A percentile compares a stretch with the other conserved stretches of the same genome.
Conservation (phyloP, 2,329 filamentous ascomycete genomes). For the Colletotrichum sp. region DNA sequence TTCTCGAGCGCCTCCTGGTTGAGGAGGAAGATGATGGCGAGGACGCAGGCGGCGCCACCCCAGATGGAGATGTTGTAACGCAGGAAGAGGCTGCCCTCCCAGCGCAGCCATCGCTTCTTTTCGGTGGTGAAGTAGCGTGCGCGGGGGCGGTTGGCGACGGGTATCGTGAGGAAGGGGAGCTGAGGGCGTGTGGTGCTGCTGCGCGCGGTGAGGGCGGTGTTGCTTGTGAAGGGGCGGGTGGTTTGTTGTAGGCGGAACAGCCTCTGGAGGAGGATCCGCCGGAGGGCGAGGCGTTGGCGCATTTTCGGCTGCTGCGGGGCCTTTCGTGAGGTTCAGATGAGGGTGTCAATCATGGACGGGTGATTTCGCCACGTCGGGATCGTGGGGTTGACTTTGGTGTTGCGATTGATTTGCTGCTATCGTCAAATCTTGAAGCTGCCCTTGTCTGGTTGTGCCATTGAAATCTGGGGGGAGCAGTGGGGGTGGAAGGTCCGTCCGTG, state of each 20-base stretch:
- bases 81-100: conserved; percentile 72
- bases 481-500: background rate
- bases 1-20: conserved; percentile 79
- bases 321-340: background rate
- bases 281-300: conserved; percentile 43
- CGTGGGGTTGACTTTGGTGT: background rate
- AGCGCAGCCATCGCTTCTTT: conserved; percentile 70
- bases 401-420: background rate
- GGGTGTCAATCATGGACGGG: background rate
- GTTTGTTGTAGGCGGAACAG: conserved; percentile 18
- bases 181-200: conserved; percentile 39
- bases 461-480: background rate
- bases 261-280: conserved; percentile 32
- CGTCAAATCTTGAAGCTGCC: background rate
- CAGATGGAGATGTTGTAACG: conserved; percentile 73
- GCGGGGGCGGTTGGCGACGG: conserved; percentile 38
- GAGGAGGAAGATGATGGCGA: conserved; percentile 67
- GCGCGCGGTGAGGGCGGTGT: conserved; percentile 28
- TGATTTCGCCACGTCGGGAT: fast-evolving
- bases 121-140: conserved; percentile 82
- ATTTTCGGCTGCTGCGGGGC: conserved; percentile 28
- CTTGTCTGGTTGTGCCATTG: background rate
- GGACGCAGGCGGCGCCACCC: conserved; percentile 63
- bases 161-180: conserved; percentile 57
- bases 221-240: conserved; percentile 21